Evolutionary conservation across 2,329 filamentous ascomycete genomes (phyloP).

Genomic region (Thelonectria olida): DNA sequence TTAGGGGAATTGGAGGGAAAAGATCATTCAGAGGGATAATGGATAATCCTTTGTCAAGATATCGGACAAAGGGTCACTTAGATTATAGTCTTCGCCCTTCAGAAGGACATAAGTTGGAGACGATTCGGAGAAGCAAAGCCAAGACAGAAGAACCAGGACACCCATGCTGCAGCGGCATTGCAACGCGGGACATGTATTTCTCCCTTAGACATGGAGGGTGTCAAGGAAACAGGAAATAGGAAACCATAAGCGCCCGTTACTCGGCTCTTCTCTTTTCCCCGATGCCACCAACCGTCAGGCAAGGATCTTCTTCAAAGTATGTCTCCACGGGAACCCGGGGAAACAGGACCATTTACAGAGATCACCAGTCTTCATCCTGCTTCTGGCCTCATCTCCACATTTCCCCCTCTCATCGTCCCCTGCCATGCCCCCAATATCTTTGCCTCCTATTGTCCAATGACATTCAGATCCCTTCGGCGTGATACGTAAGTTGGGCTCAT

Average conservation of each 20-base stretch:
- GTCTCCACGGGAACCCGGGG: background rate
- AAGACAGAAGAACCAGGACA: background rate
- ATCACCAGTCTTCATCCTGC: constrained; percentile 1
- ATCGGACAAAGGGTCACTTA: no score
- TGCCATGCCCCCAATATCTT: background rate
- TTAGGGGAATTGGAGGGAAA: background rate
- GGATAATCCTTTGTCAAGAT: background rate
- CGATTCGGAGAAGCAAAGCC: background rate
- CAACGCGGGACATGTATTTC: background rate
- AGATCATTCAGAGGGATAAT: background rate
- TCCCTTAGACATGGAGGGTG: no score
- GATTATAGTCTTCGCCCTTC: no score
- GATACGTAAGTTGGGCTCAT: background rate
- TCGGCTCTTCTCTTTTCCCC: background rate
- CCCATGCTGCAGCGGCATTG: background rate
- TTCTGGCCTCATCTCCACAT: constrained; percentile 8
- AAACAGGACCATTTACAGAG: background rate
- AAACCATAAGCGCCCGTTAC: background rate
- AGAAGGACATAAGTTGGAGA: no score
- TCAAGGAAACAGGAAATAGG: background rate
- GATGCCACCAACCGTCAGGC: background rate
- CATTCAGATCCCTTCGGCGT: background rate
- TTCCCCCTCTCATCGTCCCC: constrained; percentile 6
- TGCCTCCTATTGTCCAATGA: background rate
- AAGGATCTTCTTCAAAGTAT: background rate